Percentiles rank a stretch among this genome's conserved stretches.
These are phyloP conservation scores for Neoarthrinium moseri DNA, from an alignment of 2,329 filamentous ascomycete genomes.

Conservation along the genomic window DNA sequence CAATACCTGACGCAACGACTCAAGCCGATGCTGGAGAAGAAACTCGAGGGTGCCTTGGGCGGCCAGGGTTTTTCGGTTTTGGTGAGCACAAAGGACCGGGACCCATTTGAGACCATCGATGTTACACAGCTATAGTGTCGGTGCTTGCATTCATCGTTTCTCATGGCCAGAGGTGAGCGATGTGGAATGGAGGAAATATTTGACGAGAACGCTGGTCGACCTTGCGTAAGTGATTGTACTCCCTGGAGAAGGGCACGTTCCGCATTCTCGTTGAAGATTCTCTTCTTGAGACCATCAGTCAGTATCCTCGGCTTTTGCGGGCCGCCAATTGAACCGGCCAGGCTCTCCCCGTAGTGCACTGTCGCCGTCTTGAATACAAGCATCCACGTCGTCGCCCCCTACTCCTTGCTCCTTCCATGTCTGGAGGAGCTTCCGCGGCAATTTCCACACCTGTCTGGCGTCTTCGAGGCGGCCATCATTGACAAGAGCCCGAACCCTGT, in stretches of 20 bases:
- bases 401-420: slow-evolving; percentile 54
- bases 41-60: slow-evolving; percentile 48
- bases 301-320: slow-evolving; percentile 16
- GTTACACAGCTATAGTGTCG: slow-evolving; percentile 33
- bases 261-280: no score
- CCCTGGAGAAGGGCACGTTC: no score
- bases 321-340: slow-evolving; percentile 24
- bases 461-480: slow-evolving; percentile 59
- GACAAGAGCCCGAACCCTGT: slow-evolving; percentile 56
- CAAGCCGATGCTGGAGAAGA: slow-evolving; percentile 59
- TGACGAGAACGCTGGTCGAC: no score
- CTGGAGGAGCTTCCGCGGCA: slow-evolving; percentile 49
- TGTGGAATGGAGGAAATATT: no score
- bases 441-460: slow-evolving; percentile 56
- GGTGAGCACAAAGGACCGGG: slow-evolving; percentile 77
- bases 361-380: slow-evolving; percentile 54
- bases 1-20: slow-evolving; percentile 75
- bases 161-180: background rate
- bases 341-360: slow-evolving; percentile 38
- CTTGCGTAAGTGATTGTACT: no score
- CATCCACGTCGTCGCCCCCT: slow-evolving; percentile 54
- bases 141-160: background rate
- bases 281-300: slow-evolving; percentile 5
- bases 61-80: slow-evolving; percentile 56
- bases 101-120: slow-evolving; percentile 81